These are phyloP conservation scores for Torulaspora gathmanii DNA, from an alignment of 805 yeast species.

Conservation along the genomic window DNA sequence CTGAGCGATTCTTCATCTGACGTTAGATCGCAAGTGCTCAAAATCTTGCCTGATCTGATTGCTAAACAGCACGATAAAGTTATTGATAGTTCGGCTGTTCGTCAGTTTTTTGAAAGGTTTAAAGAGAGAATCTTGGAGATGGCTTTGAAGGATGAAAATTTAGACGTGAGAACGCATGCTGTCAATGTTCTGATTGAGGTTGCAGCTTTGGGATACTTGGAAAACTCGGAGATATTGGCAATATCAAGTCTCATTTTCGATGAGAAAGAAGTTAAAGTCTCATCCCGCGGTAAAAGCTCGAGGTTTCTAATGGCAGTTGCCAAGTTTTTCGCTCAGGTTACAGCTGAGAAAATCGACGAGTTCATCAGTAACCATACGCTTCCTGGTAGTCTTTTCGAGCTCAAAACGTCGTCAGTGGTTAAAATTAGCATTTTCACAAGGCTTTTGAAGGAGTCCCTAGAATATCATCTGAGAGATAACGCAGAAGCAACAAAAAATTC, in stretches of 20 bases:
- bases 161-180: constrained; percentile 49
- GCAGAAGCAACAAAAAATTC: constrained; percentile 12
- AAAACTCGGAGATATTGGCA: constrained; percentile 48
- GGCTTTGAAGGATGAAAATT: constrained; percentile 51
- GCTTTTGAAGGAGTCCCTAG: constrained; percentile 27
- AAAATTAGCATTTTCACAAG: constrained; percentile 27
- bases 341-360: constrained; percentile 39
- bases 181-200: constrained; percentile 52
- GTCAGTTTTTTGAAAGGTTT: constrained; percentile 75
- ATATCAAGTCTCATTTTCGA: constrained; percentile 44
- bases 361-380: constrained; percentile 33
- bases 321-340: constrained; percentile 47
- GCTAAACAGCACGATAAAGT: constrained; percentile 39
- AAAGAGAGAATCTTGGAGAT: constrained; percentile 62
- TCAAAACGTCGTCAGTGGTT: constrained; percentile 18
- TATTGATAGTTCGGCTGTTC: constrained; percentile 53
- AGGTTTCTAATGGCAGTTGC: constrained; percentile 46
- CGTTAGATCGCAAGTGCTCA: constrained; percentile 64
- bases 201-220: constrained; percentile 57
- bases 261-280: constrained; percentile 33
- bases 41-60: constrained; percentile 46
- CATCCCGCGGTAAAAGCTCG: constrained; percentile 33
- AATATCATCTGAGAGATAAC: constrained; percentile 15
- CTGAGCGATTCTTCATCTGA: constrained; percentile 60
- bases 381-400: constrained; percentile 15